Evolutionary conservation across 163 green algal species (phyloP), one percentile per base, ranked within the genome.

Genomic region (Prototheca wickerhamii): DNA sequence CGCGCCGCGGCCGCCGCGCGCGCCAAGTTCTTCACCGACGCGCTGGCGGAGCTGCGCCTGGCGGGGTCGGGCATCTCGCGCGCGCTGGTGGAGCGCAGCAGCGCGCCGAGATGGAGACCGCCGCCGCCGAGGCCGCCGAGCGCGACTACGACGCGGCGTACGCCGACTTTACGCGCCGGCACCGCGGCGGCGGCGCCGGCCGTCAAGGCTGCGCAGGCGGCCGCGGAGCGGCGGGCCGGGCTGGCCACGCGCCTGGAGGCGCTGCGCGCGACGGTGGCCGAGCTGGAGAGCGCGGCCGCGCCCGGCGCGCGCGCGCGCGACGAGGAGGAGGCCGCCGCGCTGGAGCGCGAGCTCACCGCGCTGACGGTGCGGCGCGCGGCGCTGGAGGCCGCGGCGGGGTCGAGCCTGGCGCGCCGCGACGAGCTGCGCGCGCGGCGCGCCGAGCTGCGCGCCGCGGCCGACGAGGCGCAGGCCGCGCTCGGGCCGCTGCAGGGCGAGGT

Each of bases 101-200:
- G 66, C 58, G 72, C 4, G 29, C 26, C 5, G 74, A 79, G 61
- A 76, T 76, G 69, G 72, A 80, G 58, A 62, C 52, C 15, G 51
- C 53, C 10, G 70, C 77, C 23, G 69, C 71, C 1, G 65, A 73
- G 26, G 55, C 63, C 4, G 72, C 77, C 65, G 65, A 82, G 51
- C 37, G 25, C 17, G 71, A 79, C 42, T 85, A 85, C 52, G 63
- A 73, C 30, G 34, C 55, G 4, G 76, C 76, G 3, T 85, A 79
- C 34, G 70, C 64, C 0, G 67, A 69, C n/a, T 81, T 69, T 35
- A 67, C 64, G 43, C 43, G 46, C n/a, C 40, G 69, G 58, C 73
- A 79, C 35, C n/a, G 64, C 73, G 26, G 49, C 46, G 10, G 32
- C 67, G n/a, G 57, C 67, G 25, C 58, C 53, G 18, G 54, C 31